phyloP scores from a whole-genome alignment of 148 eudicot species.

The Camellia lanceoleosa region DNA sequence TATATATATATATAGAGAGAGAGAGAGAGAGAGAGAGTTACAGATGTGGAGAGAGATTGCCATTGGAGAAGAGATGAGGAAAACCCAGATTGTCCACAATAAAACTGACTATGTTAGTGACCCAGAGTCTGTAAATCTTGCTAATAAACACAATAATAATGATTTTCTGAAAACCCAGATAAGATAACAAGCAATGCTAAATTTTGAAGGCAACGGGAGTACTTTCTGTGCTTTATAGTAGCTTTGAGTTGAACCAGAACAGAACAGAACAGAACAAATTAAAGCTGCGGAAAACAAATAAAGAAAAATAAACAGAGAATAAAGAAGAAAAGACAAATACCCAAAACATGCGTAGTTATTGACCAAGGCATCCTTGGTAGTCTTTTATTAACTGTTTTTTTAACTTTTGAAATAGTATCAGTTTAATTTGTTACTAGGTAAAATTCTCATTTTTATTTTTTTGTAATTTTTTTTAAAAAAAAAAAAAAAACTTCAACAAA shows the following conservation, averaged over 20 bases:
- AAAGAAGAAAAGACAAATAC: conserved; percentile 22
- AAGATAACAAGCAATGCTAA: background rate
- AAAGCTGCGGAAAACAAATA: no score
- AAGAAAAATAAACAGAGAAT: no score
- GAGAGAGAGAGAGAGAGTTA: conserved; percentile 16
- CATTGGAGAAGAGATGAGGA: background rate
- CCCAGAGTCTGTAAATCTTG: background rate
- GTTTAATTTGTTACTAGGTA: no score
- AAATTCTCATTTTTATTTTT: no score
- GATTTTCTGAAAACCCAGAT: conserved; percentile 15
- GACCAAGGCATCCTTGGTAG: conserved; percentile 50
- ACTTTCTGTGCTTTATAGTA: no score
- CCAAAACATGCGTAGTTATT: conserved; percentile 71
- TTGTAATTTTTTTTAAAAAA: no score
- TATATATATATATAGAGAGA: background rate
- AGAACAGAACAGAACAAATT: background rate
- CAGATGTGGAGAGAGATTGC: conserved; percentile 9
- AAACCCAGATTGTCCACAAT: background rate
- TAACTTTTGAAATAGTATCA: conserved; percentile 61
- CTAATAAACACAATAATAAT: background rate
- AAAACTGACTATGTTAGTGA: background rate
- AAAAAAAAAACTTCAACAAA: no score
- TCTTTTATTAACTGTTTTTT: conserved; percentile 29
- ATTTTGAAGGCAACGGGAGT: no score
- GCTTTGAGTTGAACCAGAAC: background rate